phyloP scores from a whole-genome alignment of 2,329 filamentous ascomycete species.

The Botrytis aclada region DNA sequence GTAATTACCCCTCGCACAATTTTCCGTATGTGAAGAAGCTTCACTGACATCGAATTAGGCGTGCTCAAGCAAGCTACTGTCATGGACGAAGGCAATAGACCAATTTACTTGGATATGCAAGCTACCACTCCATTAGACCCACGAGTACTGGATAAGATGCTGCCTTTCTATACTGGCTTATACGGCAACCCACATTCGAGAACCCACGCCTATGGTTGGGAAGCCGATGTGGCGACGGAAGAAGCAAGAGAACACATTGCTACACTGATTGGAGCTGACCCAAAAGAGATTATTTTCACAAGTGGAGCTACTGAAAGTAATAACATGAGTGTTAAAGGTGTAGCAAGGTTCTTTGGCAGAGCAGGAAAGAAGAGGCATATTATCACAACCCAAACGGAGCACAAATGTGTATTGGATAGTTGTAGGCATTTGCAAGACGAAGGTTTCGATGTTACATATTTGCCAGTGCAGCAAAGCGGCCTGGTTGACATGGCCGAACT shows the following conservation, averaged over 20 bases:
- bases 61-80: constrained; percentile 88
- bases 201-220: constrained; percentile 98
- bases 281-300: constrained; percentile 98
- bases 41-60: constrained; percentile 43
- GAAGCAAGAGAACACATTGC: constrained; percentile 81
- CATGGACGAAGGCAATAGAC: constrained; percentile 87
- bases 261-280: constrained; percentile 82
- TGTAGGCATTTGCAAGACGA: constrained; percentile 96
- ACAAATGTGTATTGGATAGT: constrained; percentile 98
- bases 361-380: constrained; percentile 98
- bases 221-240: constrained; percentile 92
- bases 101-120: constrained; percentile 98
- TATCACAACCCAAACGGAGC: constrained; percentile 94
- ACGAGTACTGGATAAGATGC: constrained; percentile 92
- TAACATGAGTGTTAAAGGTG: constrained; percentile 99
- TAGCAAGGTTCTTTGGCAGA: constrained; percentile 90
- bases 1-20: constrained; percentile 38
- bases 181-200: constrained; percentile 97
- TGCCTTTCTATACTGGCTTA: constrained; percentile 87
- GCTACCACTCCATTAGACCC: constrained; percentile 94
- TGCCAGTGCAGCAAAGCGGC: constrained; percentile 86
- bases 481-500: constrained; percentile 79
- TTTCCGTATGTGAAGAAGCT: constrained; percentile 22
- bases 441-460: constrained; percentile 93
- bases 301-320: constrained; percentile 98